A percentile compares a stretch with the other conserved stretches of the same genome.
Conservation (phyloP, 352 stramenopile genomes). For the Pythium diclinum region DNA sequence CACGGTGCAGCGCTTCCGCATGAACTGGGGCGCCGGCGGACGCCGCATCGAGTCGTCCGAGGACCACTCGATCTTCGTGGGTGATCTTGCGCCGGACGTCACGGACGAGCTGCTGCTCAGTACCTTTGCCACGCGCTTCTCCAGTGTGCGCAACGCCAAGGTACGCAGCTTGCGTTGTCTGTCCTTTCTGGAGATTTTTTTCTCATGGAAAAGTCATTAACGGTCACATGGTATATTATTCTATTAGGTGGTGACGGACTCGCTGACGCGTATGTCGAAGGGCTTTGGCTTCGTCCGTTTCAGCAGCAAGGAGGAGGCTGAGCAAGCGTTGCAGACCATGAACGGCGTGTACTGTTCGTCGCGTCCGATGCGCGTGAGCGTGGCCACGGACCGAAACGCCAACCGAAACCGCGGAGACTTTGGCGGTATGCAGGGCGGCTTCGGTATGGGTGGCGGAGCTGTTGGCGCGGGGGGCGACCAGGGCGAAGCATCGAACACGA, state of each 20-base stretch:
- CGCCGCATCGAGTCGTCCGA: conserved; percentile 79
- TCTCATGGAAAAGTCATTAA: no score
- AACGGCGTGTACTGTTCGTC: conserved; percentile 87
- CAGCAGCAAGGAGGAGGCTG: conserved; percentile 81
- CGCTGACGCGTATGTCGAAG: conserved; percentile 87
- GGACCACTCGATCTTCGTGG: conserved; percentile 91
- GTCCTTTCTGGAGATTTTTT: no score
- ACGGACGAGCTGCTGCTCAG: conserved; percentile 83
- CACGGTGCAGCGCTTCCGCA: conserved; percentile 86
- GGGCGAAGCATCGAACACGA: conserved; percentile 82
- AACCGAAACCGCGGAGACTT: conserved; percentile 20
- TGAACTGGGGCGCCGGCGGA: conserved; percentile 90
- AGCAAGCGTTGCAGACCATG: conserved; percentile 87
- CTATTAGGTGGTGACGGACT: conserved; percentile 79
- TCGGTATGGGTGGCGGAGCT: conserved; percentile 18
- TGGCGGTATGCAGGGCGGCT: conserved; percentile 9
- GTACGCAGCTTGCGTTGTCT: conserved; percentile 1
- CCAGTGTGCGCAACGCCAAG: conserved; percentile 84
- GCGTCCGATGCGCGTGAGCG: conserved; percentile 86
- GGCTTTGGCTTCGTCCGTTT: conserved; percentile 93
- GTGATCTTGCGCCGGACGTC: conserved; percentile 89
- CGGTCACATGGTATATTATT: no score
- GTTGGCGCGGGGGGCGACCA: conserved; percentile 27
- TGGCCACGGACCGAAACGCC: conserved; percentile 80
- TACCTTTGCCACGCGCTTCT: conserved; percentile 79